Evolutionary conservation across 2,329 filamentous ascomycete genomes (phyloP).

Genomic region (Penicillium aurantiogriseum): DNA sequence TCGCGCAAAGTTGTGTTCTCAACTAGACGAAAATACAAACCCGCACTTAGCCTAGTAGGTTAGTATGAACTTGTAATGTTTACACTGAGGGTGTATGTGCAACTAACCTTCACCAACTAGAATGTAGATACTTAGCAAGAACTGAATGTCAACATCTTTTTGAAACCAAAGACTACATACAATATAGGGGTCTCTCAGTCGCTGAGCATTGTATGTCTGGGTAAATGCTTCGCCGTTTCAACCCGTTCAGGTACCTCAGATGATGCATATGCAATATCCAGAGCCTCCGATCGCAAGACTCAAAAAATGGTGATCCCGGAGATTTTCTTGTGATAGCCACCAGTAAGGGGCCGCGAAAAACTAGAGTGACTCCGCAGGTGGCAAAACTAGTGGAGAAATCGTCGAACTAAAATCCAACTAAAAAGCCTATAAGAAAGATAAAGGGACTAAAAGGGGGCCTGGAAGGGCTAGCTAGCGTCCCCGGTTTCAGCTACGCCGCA

Average conservation of each 20-base stretch:
- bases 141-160: background rate
- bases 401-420: background rate
- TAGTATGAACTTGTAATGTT: background rate
- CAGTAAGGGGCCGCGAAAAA: background rate
- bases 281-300: background rate
- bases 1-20: too few species aligned
- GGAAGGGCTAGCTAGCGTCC: constrained; percentile 4
- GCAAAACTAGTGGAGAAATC: background rate
- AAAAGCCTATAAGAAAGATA: constrained; percentile 1
- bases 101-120: background rate
- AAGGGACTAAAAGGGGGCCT: background rate
- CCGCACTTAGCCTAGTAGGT: too few species aligned
- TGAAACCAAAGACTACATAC: background rate
- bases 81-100: background rate
- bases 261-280: background rate
- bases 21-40: too few species aligned
- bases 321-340: constrained; percentile 7
- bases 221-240: background rate
- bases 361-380: background rate
- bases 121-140: background rate
- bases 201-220: background rate
- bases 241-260: background rate
- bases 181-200: background rate
- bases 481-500: constrained; percentile 21
- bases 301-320: constrained; percentile 15